These are phyloP conservation scores for Amanita fuliginea DNA, from an alignment of 768 basidiomycete species.

Conservation along the genomic window DNA sequence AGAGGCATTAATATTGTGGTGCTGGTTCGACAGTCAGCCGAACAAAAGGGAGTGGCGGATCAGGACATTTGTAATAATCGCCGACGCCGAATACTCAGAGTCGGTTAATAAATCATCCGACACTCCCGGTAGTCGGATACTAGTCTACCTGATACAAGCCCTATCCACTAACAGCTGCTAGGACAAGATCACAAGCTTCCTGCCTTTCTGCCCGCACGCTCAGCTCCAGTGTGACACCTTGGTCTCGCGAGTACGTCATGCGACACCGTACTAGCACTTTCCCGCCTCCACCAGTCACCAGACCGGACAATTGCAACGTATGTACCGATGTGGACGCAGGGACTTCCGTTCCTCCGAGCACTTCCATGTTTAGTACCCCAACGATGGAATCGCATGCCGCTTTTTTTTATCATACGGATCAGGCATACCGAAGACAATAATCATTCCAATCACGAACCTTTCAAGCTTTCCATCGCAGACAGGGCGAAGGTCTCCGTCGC, in stretches of 20 bases:
- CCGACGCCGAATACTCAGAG: constrained; percentile 9
- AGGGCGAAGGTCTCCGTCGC: constrained; percentile 92
- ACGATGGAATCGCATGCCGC: constrained; percentile 95
- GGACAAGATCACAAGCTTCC: constrained; percentile 75
- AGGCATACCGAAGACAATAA: constrained; percentile 8
- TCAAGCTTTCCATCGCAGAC: constrained; percentile 85
- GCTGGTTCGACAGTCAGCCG: neutral
- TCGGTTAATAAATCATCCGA: neutral
- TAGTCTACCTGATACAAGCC: neutral
- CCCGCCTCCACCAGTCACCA: constrained; percentile 89
- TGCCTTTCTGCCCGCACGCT: constrained; percentile 87
- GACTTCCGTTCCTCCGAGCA: constrained; percentile 81
- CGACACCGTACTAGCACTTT: constrained; percentile 90
- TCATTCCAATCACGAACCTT: constrained; percentile 46
- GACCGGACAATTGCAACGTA: constrained; percentile 85
- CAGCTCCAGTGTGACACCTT: constrained; percentile 90
- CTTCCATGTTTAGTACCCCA: constrained; percentile 95
- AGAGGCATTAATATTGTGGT: neutral
- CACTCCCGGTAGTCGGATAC: neutral
- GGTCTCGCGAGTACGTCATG: constrained; percentile 87
- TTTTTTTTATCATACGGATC: constrained; percentile 22
- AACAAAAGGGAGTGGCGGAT: neutral
- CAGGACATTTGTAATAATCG: constrained; percentile 5
- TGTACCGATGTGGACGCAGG: constrained; percentile 82
- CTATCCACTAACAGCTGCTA: constrained; percentile 78